Percentiles rank a stretch among this genome's conserved stretches.
Evolutionary conservation across 208 protist genomes (phyloP).

Genomic region (Leishmania major): DNA sequence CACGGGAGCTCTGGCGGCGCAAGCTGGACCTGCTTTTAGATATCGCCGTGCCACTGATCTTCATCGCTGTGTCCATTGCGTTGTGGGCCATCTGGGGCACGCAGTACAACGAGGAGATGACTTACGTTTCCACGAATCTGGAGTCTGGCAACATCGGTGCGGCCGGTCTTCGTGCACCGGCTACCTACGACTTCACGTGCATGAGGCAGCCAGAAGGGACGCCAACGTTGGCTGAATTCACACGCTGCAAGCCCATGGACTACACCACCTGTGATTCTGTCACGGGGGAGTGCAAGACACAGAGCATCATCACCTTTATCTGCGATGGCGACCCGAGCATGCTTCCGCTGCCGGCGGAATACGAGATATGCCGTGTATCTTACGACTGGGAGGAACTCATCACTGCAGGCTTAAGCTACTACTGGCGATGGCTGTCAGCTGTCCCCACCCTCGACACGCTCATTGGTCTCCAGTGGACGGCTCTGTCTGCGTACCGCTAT

Average conservation of each 20-base stretch:
- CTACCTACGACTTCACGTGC: conserved; percentile 19
- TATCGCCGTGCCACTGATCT: conserved; percentile 44
- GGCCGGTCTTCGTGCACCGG: conserved; percentile 4
- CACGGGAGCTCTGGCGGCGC: conserved; percentile 27
- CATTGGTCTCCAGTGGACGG: conserved; percentile 56
- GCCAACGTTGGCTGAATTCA: background rate
- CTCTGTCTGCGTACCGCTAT: conserved; percentile 14
- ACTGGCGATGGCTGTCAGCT: conserved; percentile 21
- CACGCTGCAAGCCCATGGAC: background rate
- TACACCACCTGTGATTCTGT: background rate
- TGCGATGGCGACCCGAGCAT: conserved; percentile 35
- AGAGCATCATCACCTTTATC: background rate
- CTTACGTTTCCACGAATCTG: conserved; percentile 5
- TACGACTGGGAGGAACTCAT: conserved; percentile 4
- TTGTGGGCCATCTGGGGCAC: conserved; percentile 35
- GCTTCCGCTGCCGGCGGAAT: conserved; percentile 23
- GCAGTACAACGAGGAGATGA: conserved; percentile 14
- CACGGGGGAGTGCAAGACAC: background rate
- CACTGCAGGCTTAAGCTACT: background rate
- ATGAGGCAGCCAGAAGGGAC: conserved; percentile 13
- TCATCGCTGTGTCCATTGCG: conserved; percentile 38
- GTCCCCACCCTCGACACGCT: conserved; percentile 44
- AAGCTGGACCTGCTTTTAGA: conserved; percentile 38
- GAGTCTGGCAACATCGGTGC: conserved; percentile 5
- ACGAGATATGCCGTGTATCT: conserved; percentile 8